phyloP scores from a whole-genome alignment of 1,284 basidiomycete species.

The Fomitopsis palustris region DNA sequence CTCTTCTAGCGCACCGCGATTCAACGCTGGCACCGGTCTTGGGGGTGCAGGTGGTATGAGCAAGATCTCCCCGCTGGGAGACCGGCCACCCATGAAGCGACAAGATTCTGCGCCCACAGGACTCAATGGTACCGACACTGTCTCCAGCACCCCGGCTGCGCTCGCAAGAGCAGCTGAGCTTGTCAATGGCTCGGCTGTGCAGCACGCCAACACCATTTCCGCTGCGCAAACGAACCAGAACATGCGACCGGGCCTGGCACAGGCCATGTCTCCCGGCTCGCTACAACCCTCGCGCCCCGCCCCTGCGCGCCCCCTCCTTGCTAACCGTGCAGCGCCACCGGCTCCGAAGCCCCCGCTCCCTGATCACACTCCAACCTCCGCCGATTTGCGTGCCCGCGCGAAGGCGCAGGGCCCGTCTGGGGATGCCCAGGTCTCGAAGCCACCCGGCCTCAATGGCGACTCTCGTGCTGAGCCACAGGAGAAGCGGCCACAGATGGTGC shows the following conservation, averaged over 20 bases:
- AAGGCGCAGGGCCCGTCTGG: slow-evolving; percentile 51
- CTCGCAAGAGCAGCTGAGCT: slow-evolving; percentile 53
- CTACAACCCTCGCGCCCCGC: slow-evolving; percentile 51
- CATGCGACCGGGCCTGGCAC: slow-evolving; percentile 29
- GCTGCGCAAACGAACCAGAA: slow-evolving; percentile 20
- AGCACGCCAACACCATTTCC: slow-evolving; percentile 39
- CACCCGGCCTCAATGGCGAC: slow-evolving; percentile 25
- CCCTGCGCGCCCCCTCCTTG: slow-evolving; percentile 48
- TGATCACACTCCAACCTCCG: slow-evolving; percentile 55
- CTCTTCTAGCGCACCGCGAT: slow-evolving; percentile 56
- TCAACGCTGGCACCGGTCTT: slow-evolving; percentile 83
- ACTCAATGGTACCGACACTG: slow-evolving; percentile 41
- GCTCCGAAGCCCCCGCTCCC: slow-evolving; percentile 39
- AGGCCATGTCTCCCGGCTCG: slow-evolving; percentile 20
- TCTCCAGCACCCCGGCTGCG: slow-evolving; percentile 35
- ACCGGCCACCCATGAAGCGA: slow-evolving; percentile 44
- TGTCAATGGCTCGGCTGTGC: slow-evolving; percentile 57
- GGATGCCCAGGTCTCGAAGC: slow-evolving; percentile 31
- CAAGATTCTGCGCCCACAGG: slow-evolving; percentile 59
- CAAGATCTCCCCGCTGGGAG: slow-evolving; percentile 41
- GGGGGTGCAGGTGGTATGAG: slow-evolving; percentile 53
- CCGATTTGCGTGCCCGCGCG: slow-evolving; percentile 58
- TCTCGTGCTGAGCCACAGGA: slow-evolving; percentile 43
- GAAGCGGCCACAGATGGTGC: slow-evolving; percentile 38
- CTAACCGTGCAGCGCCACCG: slow-evolving; percentile 48